Evolutionary conservation across 192 early-diverging fungal species (phyloP).

Genomic region (Coemansia sp.): DNA sequence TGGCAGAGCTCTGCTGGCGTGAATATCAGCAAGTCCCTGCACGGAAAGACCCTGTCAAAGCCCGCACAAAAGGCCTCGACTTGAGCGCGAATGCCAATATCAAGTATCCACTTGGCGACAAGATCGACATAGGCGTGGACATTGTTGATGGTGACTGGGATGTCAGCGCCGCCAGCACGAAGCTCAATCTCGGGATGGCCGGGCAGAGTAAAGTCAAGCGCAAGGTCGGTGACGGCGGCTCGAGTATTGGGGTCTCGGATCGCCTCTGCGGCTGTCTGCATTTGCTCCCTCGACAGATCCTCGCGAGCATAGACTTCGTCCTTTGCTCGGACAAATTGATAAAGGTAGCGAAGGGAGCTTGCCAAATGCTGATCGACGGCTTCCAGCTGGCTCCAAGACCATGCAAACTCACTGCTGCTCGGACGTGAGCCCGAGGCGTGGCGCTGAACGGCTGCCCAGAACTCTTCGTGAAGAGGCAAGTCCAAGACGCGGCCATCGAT

Average conservation of each 20-base stretch:
- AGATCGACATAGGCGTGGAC: conserved; percentile 76
- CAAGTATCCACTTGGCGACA: conserved; percentile 67
- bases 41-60: conserved; percentile 80
- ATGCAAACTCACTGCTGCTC: not conserved
- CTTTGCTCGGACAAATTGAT: conserved; percentile 67
- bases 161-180: conserved; percentile 61
- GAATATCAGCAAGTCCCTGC: conserved; percentile 71
- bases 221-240: conserved; percentile 63
- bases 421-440: conserved; percentile 3
- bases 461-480: conserved; percentile 74
- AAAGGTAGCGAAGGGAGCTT: conserved; percentile 66
- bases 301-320: conserved; percentile 59
- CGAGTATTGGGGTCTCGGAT: conserved; percentile 59
- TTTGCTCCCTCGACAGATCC: conserved; percentile 55
- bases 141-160: conserved; percentile 79
- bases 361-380: conserved; percentile 70
- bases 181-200: conserved; percentile 77
- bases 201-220: conserved; percentile 87
- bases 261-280: conserved; percentile 41
- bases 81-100: conserved; percentile 69
- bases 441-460: conserved; percentile 72
- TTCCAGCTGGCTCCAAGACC: conserved; percentile 47
- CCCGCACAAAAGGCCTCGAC: conserved; percentile 79
- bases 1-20: conserved; percentile 70
- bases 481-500: conserved; percentile 87